Conservation (phyloP, 2,329 filamentous ascomycete species). For the Fusarium concolor region DNA sequence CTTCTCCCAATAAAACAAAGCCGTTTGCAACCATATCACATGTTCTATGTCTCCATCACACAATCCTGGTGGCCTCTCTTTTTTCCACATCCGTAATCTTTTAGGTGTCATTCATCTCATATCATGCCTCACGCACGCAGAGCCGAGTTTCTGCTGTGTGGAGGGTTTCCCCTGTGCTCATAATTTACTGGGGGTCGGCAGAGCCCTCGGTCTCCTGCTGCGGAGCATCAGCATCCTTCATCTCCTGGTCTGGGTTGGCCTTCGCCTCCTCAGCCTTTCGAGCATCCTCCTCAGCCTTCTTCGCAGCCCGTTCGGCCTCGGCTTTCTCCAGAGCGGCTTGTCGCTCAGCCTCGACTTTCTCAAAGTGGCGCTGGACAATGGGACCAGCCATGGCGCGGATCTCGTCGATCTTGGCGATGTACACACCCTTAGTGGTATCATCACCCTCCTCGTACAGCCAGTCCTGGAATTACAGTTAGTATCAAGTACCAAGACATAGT, state of each 20-base stretch:
- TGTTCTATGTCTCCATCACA: constrained; percentile 35
- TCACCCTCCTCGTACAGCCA: constrained; percentile 99
- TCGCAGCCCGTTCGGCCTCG: constrained; percentile 82
- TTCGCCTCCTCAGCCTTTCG: constrained; percentile 66
- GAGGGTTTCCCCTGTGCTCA: not conserved
- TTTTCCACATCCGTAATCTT: constrained; percentile 33
- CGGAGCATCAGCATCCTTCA: constrained; percentile 69
- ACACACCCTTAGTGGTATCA: constrained; percentile 92
- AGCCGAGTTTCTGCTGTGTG: constrained; percentile 4
- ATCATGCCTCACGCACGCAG: constrained; percentile 24
- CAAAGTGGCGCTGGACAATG: constrained; percentile 93
- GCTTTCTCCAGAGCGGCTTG: constrained; percentile 79
- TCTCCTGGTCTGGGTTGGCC: constrained; percentile 67
- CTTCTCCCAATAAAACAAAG: constrained; percentile 40
- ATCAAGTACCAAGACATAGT: not conserved
- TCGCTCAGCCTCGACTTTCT: constrained; percentile 91
- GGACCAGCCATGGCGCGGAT: constrained; percentile 91
- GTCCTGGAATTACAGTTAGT: constrained; percentile 69
- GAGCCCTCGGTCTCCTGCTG: constrained; percentile 63
- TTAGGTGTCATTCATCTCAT: constrained; percentile 44
- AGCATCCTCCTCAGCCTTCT: constrained; percentile 72
- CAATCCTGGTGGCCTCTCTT: constrained; percentile 27
- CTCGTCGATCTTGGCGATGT: constrained; percentile 95
- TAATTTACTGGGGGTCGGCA: constrained; percentile 51
- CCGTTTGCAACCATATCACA: constrained; percentile 44